Conservation (phyloP, 805 yeast genomes). For the Starmerella tilneyi region DNA sequence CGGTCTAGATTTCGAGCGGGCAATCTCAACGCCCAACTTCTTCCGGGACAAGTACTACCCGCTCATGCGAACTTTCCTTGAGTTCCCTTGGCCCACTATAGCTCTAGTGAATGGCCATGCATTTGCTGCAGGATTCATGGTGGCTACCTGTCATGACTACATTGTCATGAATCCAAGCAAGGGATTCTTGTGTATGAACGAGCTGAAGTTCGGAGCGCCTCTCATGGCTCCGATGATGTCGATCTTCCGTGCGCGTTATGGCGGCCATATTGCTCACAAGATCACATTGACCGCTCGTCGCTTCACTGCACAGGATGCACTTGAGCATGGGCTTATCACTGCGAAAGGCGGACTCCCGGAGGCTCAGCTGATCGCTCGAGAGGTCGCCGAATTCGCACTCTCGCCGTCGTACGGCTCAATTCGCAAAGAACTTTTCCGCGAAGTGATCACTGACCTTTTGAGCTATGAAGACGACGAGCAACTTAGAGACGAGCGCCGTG, state of each 20-base stretch:
- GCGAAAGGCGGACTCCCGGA: constrained; percentile 31
- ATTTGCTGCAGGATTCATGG: constrained; percentile 36
- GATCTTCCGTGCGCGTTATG: constrained; percentile 29
- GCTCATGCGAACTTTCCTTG: constrained; percentile 29
- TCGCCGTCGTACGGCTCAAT: constrained; percentile 30
- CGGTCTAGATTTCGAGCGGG: constrained; percentile 34
- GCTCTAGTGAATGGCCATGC: constrained; percentile 36
- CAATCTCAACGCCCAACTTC: constrained; percentile 30
- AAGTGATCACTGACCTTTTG: constrained; percentile 25
- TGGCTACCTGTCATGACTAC: constrained; percentile 34
- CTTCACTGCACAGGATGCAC: constrained; percentile 57
- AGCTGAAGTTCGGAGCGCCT: constrained; percentile 34
- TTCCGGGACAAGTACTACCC: constrained; percentile 30
- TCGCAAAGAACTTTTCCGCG: constrained; percentile 27
- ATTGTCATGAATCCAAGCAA: constrained; percentile 33
- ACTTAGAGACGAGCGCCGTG: constrained; percentile 2
- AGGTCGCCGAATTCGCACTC: constrained; percentile 22
- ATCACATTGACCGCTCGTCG: constrained; percentile 31
- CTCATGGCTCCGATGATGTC: constrained; percentile 32
- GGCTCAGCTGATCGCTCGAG: constrained; percentile 28
- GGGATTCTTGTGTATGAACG: constrained; percentile 35
- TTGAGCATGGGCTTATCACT: constrained; percentile 55
- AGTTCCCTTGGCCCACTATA: constrained; percentile 35
- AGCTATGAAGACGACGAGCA: constrained; percentile 18
- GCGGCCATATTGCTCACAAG: constrained; percentile 28